A percentile compares a stretch with the other conserved stretches of the same genome.
phyloP scores from a whole-genome alignment of 208 protist species.

The Leishmania arabica region DNA sequence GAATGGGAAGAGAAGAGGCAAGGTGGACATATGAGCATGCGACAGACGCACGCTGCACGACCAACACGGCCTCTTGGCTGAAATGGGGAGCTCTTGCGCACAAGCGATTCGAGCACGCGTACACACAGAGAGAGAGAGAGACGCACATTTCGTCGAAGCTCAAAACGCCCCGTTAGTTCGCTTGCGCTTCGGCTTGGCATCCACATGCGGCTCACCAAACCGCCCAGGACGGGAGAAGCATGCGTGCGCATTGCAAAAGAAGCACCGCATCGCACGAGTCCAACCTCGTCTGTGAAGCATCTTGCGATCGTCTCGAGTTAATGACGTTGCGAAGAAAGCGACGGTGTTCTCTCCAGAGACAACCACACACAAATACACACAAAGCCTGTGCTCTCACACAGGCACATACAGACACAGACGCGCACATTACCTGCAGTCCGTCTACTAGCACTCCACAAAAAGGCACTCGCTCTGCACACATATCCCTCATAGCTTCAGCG shows the following conservation, averaged over 20 bases:
- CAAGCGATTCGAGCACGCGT: background rate
- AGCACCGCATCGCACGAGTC: background rate
- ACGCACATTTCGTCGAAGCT: background rate
- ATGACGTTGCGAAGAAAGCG: background rate
- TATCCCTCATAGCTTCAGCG: constrained; percentile 18
- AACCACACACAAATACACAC: background rate
- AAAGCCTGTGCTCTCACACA: background rate
- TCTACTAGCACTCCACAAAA: background rate
- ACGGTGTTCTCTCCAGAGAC: background rate
- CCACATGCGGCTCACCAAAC: background rate
- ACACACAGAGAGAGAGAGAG: background rate
- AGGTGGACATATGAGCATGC: background rate
- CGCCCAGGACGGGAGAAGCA: background rate
- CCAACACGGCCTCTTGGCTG: background rate
- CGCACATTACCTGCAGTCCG: background rate
- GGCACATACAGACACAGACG: background rate
- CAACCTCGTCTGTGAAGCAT: background rate
- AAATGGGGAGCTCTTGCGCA: background rate
- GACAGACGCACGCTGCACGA: too few relatives aligned
- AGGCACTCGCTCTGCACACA: too few relatives aligned
- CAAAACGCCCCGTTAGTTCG: background rate
- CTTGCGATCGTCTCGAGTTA: background rate
- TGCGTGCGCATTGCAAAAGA: too few relatives aligned
- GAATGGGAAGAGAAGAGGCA: background rate
- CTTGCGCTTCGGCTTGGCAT: background rate